These are phyloP conservation scores for Aspergillus ochraceus DNA, from an alignment of 2,329 filamentous ascomycete species.

Conservation along the genomic window DNA sequence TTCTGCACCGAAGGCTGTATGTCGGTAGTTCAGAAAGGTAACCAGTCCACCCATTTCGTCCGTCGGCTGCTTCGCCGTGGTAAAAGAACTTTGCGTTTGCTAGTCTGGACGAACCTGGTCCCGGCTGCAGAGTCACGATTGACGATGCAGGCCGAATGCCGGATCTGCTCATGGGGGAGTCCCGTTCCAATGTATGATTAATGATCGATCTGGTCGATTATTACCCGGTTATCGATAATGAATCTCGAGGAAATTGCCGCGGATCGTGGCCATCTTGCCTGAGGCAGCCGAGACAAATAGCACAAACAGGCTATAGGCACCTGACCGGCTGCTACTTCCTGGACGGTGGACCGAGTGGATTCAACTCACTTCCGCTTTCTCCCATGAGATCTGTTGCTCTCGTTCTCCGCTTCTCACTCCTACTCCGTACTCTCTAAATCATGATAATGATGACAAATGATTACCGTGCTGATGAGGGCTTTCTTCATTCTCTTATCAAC, in stretches of 20 bases:
- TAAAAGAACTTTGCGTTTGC: background rate
- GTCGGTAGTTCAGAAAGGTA: background rate
- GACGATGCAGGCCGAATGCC: background rate
- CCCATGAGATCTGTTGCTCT: background rate
- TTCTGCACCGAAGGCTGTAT: background rate
- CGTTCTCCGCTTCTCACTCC: no score
- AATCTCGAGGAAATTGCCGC: background rate
- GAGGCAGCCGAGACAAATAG: background rate
- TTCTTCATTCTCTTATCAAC: no score
- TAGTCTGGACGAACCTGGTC: constrained; percentile 27
- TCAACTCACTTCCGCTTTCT: background rate
- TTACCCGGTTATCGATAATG: background rate
- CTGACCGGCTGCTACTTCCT: background rate
- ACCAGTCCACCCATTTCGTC: background rate
- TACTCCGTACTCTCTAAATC: background rate
- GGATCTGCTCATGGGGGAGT: background rate
- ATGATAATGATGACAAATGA: background rate
- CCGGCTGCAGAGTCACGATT: constrained; percentile 15
- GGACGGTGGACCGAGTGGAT: background rate
- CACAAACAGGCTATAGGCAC: background rate
- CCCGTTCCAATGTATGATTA: background rate
- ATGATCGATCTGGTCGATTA: background rate
- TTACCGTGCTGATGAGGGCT: background rate
- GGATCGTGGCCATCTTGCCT: background rate
- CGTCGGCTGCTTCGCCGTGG: background rate